phyloP scores from a whole-genome alignment of 2,329 filamentous ascomycete genomes.

The Shiraia sp. region DNA sequence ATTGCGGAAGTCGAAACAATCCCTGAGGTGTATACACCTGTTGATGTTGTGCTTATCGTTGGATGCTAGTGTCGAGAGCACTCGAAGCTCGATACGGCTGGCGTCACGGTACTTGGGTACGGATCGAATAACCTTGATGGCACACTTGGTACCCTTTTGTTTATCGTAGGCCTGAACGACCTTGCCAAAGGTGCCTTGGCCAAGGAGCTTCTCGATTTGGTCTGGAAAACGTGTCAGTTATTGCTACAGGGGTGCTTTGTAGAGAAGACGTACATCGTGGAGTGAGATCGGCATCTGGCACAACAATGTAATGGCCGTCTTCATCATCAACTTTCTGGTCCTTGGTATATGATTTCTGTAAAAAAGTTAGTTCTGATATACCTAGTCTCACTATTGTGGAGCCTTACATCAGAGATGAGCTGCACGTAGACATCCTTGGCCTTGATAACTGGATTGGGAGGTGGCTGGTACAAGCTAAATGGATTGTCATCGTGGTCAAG shows the following conservation, averaged over 20 bases:
- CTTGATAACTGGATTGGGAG: slow-evolving; percentile 87
- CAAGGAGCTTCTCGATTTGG: slow-evolving; percentile 84
- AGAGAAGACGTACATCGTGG: slow-evolving; percentile 73
- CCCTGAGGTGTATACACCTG: slow-evolving; percentile 92
- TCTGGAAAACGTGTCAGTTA: slow-evolving; percentile 58
- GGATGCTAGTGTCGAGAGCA: slow-evolving; percentile 85
- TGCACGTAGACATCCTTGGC: slow-evolving; percentile 67
- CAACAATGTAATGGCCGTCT: slow-evolving; percentile 95
- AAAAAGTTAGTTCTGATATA: slow-evolving; percentile 15
- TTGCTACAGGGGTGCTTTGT: not conserved
- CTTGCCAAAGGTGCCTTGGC: slow-evolving; percentile 97
- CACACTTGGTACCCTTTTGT: slow-evolving; percentile 76
- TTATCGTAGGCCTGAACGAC: slow-evolving; percentile 91
- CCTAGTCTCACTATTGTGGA: slow-evolving; percentile 10
- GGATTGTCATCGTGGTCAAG: slow-evolving; percentile 69
- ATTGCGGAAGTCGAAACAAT: slow-evolving; percentile 96
- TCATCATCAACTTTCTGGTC: slow-evolving; percentile 87
- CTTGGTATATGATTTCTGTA: slow-evolving; percentile 52
- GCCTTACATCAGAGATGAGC: slow-evolving; percentile 61
- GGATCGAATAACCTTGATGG: slow-evolving; percentile 97
- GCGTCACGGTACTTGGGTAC: slow-evolving; percentile 98
- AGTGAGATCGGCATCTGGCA: slow-evolving; percentile 82
- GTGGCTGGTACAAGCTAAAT: slow-evolving; percentile 80
- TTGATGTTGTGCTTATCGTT: slow-evolving; percentile 94
- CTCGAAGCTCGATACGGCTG: slow-evolving; percentile 89